Percentiles rank a stretch among this genome's conserved stretches.
Conservation (phyloP, 495 filamentous ascomycete species). For the Neurospora hispaniola region DNA sequence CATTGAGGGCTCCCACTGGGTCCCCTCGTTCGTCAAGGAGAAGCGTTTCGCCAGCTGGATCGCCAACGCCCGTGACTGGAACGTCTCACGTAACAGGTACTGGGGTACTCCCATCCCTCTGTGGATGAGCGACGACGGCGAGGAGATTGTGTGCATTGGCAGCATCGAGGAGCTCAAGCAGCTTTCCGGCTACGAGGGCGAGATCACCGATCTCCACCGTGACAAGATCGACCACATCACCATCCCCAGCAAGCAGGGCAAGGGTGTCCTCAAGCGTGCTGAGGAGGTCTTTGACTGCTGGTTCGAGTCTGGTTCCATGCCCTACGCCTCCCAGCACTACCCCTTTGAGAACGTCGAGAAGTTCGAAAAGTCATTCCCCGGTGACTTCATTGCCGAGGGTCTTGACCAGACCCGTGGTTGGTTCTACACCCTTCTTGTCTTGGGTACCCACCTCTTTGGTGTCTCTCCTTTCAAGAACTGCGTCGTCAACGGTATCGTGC, state of each 20-base stretch:
- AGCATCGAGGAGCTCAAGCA: constrained; percentile 79
- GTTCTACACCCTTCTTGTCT: constrained; percentile 90
- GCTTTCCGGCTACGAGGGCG: constrained; percentile 74
- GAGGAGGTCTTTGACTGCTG: constrained; percentile 97
- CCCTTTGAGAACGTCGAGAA: constrained; percentile 85
- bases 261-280: constrained; percentile 69
- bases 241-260: constrained; percentile 85
- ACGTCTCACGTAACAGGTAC: constrained; percentile 88
- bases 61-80: constrained; percentile 91
- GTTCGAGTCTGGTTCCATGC: constrained; percentile 86
- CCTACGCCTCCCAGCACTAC: constrained; percentile 86
- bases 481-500: constrained; percentile 91
- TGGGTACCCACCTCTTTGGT: constrained; percentile 86
- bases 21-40: constrained; percentile 85
- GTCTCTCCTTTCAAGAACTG: constrained; percentile 91
- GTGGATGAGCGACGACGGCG: constrained; percentile 82
- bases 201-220: constrained; percentile 83
- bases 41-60: constrained; percentile 59
- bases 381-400: constrained; percentile 95
- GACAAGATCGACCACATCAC: constrained; percentile 95
- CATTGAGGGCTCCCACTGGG: constrained; percentile 89
- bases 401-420: constrained; percentile 73
- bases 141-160: constrained; percentile 80
- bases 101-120: constrained; percentile 96
- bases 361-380: constrained; percentile 75